Conservation (phyloP, 306 rosid genomes). For the Quercus berberidifolia region DNA sequence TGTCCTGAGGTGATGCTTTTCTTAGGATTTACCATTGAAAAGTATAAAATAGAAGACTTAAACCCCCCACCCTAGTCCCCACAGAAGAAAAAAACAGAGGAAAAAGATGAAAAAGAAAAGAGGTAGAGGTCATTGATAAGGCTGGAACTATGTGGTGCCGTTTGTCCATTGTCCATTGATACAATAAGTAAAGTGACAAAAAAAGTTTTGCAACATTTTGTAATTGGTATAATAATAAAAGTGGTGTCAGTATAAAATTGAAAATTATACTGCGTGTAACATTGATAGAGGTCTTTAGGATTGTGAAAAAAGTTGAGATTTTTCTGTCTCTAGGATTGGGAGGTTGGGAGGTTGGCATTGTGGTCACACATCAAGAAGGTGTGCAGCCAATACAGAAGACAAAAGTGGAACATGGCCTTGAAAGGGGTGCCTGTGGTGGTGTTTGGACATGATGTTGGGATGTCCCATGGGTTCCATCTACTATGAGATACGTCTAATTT, state of each 20-base stretch:
- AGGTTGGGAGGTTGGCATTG: background rate
- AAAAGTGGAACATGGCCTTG: background rate
- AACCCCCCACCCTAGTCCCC: no score
- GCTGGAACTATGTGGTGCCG: background rate
- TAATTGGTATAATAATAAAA: no score
- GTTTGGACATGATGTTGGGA: background rate
- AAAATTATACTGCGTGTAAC: no score
- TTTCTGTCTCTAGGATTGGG: background rate
- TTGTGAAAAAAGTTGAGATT: no score
- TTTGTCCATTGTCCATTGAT: background rate
- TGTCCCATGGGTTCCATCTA: background rate
- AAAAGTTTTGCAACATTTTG: no score
- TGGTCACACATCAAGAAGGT: background rate
- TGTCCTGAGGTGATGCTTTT: conserved; percentile 3
- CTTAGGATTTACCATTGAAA: background rate
- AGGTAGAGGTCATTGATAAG: background rate
- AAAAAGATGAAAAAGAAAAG: background rate
- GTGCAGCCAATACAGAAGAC: background rate
- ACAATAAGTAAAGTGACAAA: no score
- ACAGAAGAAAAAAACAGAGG: no score
- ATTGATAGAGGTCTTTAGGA: background rate
- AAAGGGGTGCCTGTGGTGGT: no score
- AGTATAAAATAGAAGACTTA: background rate
- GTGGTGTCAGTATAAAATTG: no score
- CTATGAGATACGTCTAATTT: background rate